phyloP scores from a whole-genome alignment of 164 flowering plant genomes.

The Chimonanthus salicifolius region DNA sequence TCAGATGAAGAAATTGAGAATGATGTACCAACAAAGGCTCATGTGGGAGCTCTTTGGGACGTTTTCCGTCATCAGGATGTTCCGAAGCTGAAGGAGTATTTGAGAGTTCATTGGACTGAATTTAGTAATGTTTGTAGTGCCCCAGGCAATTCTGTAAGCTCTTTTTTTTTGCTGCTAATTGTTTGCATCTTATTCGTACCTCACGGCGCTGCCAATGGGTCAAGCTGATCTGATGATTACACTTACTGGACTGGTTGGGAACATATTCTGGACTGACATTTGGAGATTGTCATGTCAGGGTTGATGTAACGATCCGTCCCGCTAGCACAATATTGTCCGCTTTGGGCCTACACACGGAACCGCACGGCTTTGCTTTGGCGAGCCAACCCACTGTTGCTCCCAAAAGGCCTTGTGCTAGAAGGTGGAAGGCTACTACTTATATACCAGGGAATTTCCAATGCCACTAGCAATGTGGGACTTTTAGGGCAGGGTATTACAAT shows the following conservation, averaged over 20 bases:
- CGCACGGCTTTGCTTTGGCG: no score
- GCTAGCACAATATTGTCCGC: no score
- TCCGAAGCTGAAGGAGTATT: slow-evolving; percentile 62
- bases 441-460: no score
- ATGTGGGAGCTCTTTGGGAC: slow-evolving; percentile 74
- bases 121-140: slow-evolving; percentile 25
- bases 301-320: no score
- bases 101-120: slow-evolving; percentile 46
- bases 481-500: no score
- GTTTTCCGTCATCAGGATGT: slow-evolving; percentile 81
- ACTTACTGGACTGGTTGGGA: neutral
- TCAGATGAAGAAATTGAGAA: slow-evolving; percentile 16
- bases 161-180: neutral
- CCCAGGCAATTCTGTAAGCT: slow-evolving; percentile 36
- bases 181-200: neutral
- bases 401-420: no score
- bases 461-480: no score
- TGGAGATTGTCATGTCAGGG: neutral
- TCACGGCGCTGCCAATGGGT: neutral
- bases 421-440: no score
- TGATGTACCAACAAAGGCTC: slow-evolving; percentile 16
- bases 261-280: neutral
- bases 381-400: no score
- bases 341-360: no score
- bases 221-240: neutral